Evolutionary conservation across 306 rosid genomes (phyloP), one percentile per base, ranked within the genome.

Genomic region (Sicyos baderoa): DNA sequence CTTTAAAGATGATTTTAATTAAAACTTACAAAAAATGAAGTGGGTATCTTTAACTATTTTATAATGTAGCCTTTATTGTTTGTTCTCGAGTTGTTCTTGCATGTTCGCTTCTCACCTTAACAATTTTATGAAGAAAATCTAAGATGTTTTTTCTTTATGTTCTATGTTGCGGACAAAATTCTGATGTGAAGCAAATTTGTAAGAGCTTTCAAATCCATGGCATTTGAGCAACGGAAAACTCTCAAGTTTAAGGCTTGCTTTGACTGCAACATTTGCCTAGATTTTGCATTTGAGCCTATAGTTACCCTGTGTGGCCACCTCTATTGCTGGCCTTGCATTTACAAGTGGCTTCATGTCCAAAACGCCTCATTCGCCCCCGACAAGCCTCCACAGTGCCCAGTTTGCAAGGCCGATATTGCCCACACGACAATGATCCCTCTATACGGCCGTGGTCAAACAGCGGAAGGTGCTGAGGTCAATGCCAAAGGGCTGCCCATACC

Each of bases 291-390:
- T 3, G 99, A 90, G 54, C 97, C 99, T 0, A 82, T 93, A 19
- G 97, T 93, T 42, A 93, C 99, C 32, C 79, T 86, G 7, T 93
- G 99, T 51, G 99, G 99, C 61, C 99, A 90, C 77, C 97, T 93
- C 69, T 93, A 86, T 69, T 93, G 99, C 80, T 93, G 99, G 96
- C 88, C 94, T 18, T 93, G 99, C 82, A 93, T 93, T 83, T 93
- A 90, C 84, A 82, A 84, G 76, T 93, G 99, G 99, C 96, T 93
- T 32, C 85, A 75, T 50, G 82, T 90, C 68, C 99, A 88, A 73
- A 88, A 88, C 40, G 84, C 83, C 74, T 82, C 95, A 57, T 89
- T 88, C n/a, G 81, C 77, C 68, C 72, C 82, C 0, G 90, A 86
- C 51, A 91, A 89, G 81, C 90, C 73, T 58, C 96, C 97, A 22